phyloP scores from a whole-genome alignment of 1,139 yeast genomes.

The Taphrina populina region DNA sequence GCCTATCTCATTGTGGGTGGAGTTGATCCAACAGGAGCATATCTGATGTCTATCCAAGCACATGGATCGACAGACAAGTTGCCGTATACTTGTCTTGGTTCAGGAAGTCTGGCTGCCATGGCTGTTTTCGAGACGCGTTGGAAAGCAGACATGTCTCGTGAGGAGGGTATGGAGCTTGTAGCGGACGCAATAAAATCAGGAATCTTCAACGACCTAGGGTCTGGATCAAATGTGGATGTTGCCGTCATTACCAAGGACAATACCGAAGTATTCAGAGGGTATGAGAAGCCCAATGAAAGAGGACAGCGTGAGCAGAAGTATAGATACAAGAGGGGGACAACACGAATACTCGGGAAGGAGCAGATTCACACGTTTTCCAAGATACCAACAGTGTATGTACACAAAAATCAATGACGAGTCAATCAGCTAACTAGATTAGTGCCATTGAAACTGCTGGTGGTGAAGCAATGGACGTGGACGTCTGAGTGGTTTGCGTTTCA shows the following conservation, averaged over 20 bases:
- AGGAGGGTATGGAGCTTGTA: slow-evolving; percentile 85
- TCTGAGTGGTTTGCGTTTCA: slow-evolving; percentile 41
- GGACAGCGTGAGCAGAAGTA: slow-evolving; percentile 76
- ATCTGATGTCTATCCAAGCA: slow-evolving; percentile 88
- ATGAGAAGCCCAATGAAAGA: slow-evolving; percentile 86
- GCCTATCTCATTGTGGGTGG: slow-evolving; percentile 97
- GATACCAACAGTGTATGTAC: slow-evolving; percentile 63
- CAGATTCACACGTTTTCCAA: slow-evolving; percentile 62
- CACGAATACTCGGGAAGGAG: slow-evolving; percentile 67
- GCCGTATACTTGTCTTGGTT: slow-evolving; percentile 79
- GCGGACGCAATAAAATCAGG: slow-evolving; percentile 95
- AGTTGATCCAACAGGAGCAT: slow-evolving; percentile 89
- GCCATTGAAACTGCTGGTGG: slow-evolving; percentile 43
- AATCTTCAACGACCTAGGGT: slow-evolving; percentile 98
- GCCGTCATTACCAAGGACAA: slow-evolving; percentile 94
- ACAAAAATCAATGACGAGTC: slow-evolving; percentile 43
- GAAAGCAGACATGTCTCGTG: slow-evolving; percentile 72
- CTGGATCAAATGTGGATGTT: slow-evolving; percentile 95
- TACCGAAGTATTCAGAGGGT: slow-evolving; percentile 73
- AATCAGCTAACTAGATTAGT: slow-evolving; percentile 32
- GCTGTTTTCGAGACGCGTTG: slow-evolving; percentile 89
- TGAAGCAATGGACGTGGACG: slow-evolving; percentile 74
- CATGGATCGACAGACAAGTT: slow-evolving; percentile 85
- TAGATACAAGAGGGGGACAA: slow-evolving; percentile 86
- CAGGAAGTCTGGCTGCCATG: slow-evolving; percentile 99